Evolutionary conservation across 2,329 filamentous ascomycete genomes (phyloP).

Genomic region (Ramularia collo-cygni): DNA sequence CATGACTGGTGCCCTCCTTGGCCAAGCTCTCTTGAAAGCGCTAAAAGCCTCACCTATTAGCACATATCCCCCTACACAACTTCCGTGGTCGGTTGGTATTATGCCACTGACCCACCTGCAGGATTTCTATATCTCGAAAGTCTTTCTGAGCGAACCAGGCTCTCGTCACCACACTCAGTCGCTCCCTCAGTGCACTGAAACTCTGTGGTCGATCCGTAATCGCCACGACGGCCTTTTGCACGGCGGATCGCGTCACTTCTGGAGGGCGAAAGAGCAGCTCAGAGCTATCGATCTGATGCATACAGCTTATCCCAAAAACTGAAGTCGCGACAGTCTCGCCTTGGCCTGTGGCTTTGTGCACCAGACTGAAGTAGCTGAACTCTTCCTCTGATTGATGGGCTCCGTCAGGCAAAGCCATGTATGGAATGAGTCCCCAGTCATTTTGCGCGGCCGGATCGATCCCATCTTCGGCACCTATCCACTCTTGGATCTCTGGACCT

Average conservation of each 20-base stretch:
- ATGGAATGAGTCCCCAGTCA: slow-evolving; percentile 85
- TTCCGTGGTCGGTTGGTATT: neutral
- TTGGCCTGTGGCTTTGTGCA: slow-evolving; percentile 38
- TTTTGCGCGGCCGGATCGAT: slow-evolving; percentile 73
- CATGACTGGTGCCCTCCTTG: slow-evolving; percentile 51
- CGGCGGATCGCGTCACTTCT: slow-evolving; percentile 93
- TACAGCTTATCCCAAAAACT: slow-evolving; percentile 93
- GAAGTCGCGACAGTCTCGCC: slow-evolving; percentile 32
- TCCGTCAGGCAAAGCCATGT: slow-evolving; percentile 94
- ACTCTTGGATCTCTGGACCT: slow-evolving; percentile 88
- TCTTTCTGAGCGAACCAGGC: slow-evolving; percentile 97
- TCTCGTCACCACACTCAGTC: slow-evolving; percentile 80
- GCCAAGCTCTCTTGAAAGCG: slow-evolving; percentile 84
- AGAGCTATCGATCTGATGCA: slow-evolving; percentile 77
- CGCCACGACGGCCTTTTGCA: slow-evolving; percentile 96
- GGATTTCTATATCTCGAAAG: slow-evolving; percentile 84
- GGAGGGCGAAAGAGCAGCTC: slow-evolving; percentile 69
- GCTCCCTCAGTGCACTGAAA: slow-evolving; percentile 85
- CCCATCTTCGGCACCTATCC: slow-evolving; percentile 72
- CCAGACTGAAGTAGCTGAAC: slow-evolving; percentile 95
- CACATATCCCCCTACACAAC: slow-evolving; percentile 4
- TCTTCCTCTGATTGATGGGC: slow-evolving; percentile 92
- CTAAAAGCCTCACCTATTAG: slow-evolving; percentile 33
- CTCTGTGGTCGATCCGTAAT: slow-evolving; percentile 84
- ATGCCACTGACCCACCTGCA: slow-evolving; percentile 46